These are phyloP conservation scores for Backusella australiensis DNA, from an alignment of 192 early-diverging fungal species.

Conservation along the genomic window DNA sequence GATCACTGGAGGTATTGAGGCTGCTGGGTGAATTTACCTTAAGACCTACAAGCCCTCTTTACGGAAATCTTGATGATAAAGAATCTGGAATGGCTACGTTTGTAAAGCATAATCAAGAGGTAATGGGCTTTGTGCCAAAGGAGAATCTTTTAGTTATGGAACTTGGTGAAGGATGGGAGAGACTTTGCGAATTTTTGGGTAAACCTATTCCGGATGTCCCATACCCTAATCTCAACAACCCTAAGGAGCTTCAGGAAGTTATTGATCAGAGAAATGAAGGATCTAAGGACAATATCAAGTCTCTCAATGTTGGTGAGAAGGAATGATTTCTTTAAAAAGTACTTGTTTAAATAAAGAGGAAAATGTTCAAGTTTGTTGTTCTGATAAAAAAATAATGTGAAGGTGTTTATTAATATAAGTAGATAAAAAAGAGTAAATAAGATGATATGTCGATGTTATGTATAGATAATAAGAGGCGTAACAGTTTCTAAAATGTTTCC, in stretches of 20 bases:
- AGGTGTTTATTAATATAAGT: background rate
- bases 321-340: background rate
- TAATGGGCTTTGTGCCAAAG: slow-evolving; percentile 15
- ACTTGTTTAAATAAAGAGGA: background rate
- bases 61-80: background rate
- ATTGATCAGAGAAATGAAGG: background rate
- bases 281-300: background rate
- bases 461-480: slow-evolving; percentile 52
- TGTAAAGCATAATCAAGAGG: slow-evolving; percentile 15
- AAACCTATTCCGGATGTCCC: slow-evolving; percentile 22
- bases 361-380: background rate
- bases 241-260: background rate
- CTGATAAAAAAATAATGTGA: background rate
- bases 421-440: background rate
- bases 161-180: slow-evolving; percentile 31
- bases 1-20: background rate
- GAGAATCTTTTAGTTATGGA: slow-evolving; percentile 22
- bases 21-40: background rate
- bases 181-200: slow-evolving; percentile 24
- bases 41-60: background rate
- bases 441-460: slow-evolving; percentile 21
- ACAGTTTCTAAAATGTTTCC: slow-evolving; percentile 43
- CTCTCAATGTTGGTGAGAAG: background rate
- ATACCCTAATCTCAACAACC: slow-evolving; percentile 17
- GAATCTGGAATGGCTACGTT: background rate